phyloP scores from a whole-genome alignment of 2,329 filamentous ascomycete species.

The Clarireedia homoeocarpa region DNA sequence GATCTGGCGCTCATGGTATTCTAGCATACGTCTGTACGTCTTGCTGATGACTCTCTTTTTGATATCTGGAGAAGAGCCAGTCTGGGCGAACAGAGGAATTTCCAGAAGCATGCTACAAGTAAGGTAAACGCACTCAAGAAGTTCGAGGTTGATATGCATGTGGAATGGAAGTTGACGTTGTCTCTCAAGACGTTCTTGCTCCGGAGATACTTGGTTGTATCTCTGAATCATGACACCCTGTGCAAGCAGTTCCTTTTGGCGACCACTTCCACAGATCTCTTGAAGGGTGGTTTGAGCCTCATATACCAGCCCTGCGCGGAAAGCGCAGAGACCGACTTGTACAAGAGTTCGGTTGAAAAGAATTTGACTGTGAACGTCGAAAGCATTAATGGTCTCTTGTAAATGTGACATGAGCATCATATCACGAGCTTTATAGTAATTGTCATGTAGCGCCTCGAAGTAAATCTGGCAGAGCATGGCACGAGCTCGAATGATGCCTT shows the following conservation, averaged over 20 bases:
- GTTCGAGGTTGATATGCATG: conserved; percentile 99
- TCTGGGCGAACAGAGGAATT: conserved; percentile 93
- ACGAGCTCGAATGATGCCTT: conserved; percentile 79
- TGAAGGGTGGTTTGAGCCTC: conserved; percentile 96
- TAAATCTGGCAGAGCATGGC: conserved; percentile 99
- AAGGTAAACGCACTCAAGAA: conserved; percentile 95
- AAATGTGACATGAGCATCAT: conserved; percentile 99
- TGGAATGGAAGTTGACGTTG: conserved; percentile 98
- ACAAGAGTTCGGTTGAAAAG: conserved; percentile 97
- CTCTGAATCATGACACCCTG: conserved; percentile 98
- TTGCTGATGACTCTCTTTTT: conserved; percentile 98
- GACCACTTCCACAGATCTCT: conserved; percentile 94
- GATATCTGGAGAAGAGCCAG: conserved; percentile 90
- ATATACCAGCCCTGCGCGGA: conserved; percentile 93
- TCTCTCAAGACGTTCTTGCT: conserved; percentile 95
- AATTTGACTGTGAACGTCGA: conserved; percentile 95
- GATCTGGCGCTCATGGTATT: conserved; percentile 98
- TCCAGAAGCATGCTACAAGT: conserved; percentile 99
- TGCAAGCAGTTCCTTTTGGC: conserved; percentile 95
- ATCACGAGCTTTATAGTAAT: conserved; percentile 96
- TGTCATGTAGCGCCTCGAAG: conserved; percentile 92
- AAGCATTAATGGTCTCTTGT: conserved; percentile 93
- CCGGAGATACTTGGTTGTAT: conserved; percentile 90
- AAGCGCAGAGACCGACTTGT: conserved; percentile 95
- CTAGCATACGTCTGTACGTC: conserved; percentile 97